phyloP scores from a whole-genome alignment of 2,329 filamentous ascomycete genomes.

The Geosmithia putterillii region DNA sequence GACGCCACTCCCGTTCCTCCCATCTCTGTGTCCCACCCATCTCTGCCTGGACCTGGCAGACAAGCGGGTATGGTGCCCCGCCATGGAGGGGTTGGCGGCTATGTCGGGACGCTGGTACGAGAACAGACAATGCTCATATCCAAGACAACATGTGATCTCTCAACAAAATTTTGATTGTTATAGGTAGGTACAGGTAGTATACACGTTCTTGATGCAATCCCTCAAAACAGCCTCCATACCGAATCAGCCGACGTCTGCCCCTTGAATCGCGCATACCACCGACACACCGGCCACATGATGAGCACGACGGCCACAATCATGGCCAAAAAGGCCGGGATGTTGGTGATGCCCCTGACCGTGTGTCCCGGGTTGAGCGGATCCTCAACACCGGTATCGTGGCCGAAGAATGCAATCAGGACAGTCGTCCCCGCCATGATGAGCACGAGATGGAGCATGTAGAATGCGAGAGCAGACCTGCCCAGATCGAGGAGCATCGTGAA shows the following conservation, averaged over 20 bases:
- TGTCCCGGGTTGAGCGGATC: constrained; percentile 12
- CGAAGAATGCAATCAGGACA: constrained; percentile 16
- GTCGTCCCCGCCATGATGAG: constrained; percentile 15
- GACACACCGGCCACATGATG: constrained; percentile 27
- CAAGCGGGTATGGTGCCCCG: no score
- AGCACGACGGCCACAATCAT: constrained; percentile 21
- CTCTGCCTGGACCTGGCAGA: no score
- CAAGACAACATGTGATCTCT: no score
- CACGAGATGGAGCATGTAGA: constrained; percentile 27
- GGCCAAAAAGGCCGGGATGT: constrained; percentile 20
- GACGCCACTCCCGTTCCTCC: no score
- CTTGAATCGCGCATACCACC: constrained; percentile 30
- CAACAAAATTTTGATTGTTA: no score
- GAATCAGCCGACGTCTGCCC: constrained; percentile 25
- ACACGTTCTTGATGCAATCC: no score
- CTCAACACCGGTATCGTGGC: constrained; percentile 15
- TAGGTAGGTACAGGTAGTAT: no score
- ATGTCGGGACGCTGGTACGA: no score
- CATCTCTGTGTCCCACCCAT: no score
- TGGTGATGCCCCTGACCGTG: constrained; percentile 19
- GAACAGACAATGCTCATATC: no score
- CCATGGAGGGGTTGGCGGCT: no score
- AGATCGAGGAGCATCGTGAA: constrained; percentile 26
- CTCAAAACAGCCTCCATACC: constrained; percentile 31
- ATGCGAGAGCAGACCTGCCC: constrained; percentile 33